Evolutionary conservation across 2,329 filamentous ascomycete genomes (phyloP).

Genomic region (Diaporthe sp.): DNA sequence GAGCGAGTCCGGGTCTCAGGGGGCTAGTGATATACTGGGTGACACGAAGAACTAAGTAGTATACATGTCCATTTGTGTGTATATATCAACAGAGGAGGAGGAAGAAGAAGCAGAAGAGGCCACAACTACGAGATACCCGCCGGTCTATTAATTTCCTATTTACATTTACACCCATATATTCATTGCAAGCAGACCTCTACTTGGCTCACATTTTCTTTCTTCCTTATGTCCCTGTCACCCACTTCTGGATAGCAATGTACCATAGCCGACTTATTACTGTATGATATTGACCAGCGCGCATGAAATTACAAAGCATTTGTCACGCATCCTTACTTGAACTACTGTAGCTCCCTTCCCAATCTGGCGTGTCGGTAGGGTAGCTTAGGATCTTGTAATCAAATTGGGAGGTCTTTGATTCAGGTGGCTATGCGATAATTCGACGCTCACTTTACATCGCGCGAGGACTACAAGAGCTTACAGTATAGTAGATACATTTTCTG

Average conservation of each 20-base stretch:
- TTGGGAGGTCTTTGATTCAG: too few relatives aligned
- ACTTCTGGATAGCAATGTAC: background rate
- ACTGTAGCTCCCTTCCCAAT: too few relatives aligned
- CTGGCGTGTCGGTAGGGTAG: background rate
- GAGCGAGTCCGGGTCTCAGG: constrained; percentile 42
- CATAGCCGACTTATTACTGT: background rate
- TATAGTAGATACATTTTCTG: background rate
- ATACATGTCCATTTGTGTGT: background rate
- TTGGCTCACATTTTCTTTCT: background rate
- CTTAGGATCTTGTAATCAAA: background rate
- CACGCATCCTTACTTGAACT: background rate
- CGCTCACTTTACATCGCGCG: background rate
- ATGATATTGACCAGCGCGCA: background rate
- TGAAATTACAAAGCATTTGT: background rate
- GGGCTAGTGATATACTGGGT: constrained; percentile 43
- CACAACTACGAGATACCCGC: constrained; percentile 36
- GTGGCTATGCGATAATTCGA: background rate
- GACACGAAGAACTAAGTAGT: constrained; percentile 46
- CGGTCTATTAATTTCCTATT: constrained; percentile 38
- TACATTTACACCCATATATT: background rate
- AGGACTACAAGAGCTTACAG: background rate
- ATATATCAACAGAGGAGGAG: background rate
- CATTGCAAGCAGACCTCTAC: background rate
- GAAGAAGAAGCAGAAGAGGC: background rate
- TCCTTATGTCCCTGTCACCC: background rate